Conservation (phyloP, 306 rosid genomes). For the Quercus berberidifolia region DNA sequence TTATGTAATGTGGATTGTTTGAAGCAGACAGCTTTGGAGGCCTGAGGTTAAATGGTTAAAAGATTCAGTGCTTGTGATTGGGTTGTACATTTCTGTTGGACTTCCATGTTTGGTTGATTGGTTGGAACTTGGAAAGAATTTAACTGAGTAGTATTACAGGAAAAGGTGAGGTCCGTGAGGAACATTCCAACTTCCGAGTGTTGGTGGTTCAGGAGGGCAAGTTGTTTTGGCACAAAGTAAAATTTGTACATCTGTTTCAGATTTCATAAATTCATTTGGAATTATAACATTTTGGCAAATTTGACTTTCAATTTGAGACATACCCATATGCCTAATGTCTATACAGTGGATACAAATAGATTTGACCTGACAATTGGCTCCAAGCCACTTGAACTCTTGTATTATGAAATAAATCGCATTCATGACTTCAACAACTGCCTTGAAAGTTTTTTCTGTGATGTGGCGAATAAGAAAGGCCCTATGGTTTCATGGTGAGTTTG, state of each 20-base stretch:
- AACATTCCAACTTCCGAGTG: not conserved
- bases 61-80: not conserved
- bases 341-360: too few species aligned
- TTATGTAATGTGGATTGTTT: slow-evolving; percentile 62
- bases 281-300: not conserved
- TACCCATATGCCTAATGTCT: too few species aligned
- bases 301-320: not conserved
- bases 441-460: too few species aligned
- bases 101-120: slow-evolving; percentile 24
- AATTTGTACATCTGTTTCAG: not conserved
- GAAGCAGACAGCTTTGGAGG: slow-evolving; percentile 51
- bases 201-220: not conserved
- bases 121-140: slow-evolving; percentile 3
- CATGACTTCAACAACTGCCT: too few species aligned
- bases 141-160: not conserved
- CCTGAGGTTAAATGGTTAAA: slow-evolving; percentile 21
- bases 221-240: not conserved
- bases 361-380: too few species aligned
- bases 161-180: not conserved
- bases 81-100: slow-evolving; percentile 26
- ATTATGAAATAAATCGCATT: too few species aligned
- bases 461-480: too few species aligned
- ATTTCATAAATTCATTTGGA: not conserved
- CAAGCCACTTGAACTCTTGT: too few species aligned
- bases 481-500: too few species aligned